Percentiles rank a stretch among this genome's conserved stretches.
Conservation (phyloP, 2,329 filamentous ascomycete genomes). For the Fusarium sp. region DNA sequence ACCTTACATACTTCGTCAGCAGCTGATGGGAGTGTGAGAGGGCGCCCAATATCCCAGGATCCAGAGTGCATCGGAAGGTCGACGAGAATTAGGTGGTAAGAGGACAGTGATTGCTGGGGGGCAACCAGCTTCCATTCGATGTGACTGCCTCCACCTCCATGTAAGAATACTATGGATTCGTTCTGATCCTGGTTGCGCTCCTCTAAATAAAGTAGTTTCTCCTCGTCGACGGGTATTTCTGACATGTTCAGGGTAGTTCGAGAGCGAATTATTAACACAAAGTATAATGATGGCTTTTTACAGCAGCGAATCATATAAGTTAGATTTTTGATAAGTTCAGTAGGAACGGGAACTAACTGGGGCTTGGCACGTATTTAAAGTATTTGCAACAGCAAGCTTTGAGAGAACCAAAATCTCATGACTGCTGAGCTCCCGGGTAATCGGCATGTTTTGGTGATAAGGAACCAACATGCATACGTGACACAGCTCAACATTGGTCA, state of each 20-base stretch:
- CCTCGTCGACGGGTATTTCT: not conserved
- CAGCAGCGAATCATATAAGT: not conserved
- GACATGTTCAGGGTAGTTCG: not conserved
- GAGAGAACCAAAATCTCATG: not conserved
- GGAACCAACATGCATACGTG: not conserved
- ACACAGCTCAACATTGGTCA: not conserved
- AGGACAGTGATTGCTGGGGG: not conserved
- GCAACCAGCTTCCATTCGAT: constrained; percentile 10
- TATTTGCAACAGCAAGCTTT: not conserved
- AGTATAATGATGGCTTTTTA: not conserved
- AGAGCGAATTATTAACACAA: not conserved
- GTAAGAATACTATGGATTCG: constrained; percentile 8
- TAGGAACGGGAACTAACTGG: not conserved
- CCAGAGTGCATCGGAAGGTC: constrained; percentile 22
- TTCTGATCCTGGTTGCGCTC: not conserved
- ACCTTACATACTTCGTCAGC: constrained; percentile 41
- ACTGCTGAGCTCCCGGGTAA: not conserved
- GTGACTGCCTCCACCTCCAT: constrained; percentile 8
- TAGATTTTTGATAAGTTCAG: not conserved
- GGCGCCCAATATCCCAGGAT: not conserved
- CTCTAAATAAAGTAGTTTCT: not conserved
- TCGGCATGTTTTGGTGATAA: not conserved
- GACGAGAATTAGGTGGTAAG: constrained; percentile 12
- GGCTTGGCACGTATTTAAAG: not conserved
- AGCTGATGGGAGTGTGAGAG: not conserved